phyloP scores from a whole-genome alignment of 2,329 filamentous ascomycete species.

The Dactylellina haptotyla region DNA sequence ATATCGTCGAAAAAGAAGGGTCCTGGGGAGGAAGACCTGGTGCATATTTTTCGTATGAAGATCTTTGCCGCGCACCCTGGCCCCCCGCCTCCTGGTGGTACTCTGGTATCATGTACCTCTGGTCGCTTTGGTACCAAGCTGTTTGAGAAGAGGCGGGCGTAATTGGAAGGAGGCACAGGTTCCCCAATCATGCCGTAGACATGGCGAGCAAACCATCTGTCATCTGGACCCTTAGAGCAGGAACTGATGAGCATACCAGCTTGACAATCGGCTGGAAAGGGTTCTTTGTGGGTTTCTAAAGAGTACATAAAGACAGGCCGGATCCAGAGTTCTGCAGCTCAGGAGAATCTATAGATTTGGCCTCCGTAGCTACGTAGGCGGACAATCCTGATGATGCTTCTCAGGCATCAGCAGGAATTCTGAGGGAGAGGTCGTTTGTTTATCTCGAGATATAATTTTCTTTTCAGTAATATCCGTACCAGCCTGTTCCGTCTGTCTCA shows the following conservation, averaged over 20 bases:
- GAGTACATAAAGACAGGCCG: constrained; percentile 15
- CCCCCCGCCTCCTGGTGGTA: constrained; percentile 23
- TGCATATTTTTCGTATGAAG: constrained; percentile 15
- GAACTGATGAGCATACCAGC: constrained; percentile 40
- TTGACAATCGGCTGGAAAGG: constrained; percentile 25
- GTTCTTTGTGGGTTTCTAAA: too few species aligned
- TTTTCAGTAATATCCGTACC: constrained; percentile 9
- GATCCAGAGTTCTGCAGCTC: constrained; percentile 21
- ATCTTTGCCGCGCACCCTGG: constrained; percentile 49
- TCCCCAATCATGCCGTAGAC: constrained; percentile 20
- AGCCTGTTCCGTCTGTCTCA: constrained; percentile 48
- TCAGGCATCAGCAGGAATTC: not conserved
- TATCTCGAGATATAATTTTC: not conserved
- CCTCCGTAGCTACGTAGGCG: not conserved
- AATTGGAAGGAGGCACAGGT: constrained; percentile 45
- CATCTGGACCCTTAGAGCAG: constrained; percentile 6
- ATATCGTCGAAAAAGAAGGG: constrained; percentile 34
- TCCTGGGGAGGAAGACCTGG: constrained; percentile 21
- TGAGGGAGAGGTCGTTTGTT: not conserved
- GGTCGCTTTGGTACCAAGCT: constrained; percentile 10
- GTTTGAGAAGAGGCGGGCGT: constrained; percentile 1
- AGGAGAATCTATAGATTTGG: not conserved
- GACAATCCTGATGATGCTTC: too few species aligned
- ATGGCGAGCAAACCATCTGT: not conserved
- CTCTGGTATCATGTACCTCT: constrained; percentile 13